phyloP scores from a whole-genome alignment of 768 basidiomycete genomes.

The Cystobasidium onofrii region DNA sequence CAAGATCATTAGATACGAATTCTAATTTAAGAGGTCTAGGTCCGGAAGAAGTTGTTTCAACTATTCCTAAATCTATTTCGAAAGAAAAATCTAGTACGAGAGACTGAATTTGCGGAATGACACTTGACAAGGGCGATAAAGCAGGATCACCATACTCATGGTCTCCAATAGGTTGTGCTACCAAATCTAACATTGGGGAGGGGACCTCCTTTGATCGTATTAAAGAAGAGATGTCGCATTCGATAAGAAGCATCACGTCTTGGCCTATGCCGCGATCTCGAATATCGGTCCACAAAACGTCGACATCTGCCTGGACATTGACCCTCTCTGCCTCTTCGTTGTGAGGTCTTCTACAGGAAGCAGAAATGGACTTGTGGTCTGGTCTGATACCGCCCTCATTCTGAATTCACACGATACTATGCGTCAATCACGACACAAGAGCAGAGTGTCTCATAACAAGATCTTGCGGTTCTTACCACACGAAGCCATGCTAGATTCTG shows the following conservation, averaged over 20 bases:
- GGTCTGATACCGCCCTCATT: constrained; percentile 13
- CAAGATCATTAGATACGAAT: neutral
- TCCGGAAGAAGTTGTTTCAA: constrained; percentile 16
- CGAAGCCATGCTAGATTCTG: constrained; percentile 16
- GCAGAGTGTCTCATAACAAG: neutral
- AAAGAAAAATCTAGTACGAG: constrained; percentile 19
- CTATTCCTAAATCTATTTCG: constrained; percentile 7
- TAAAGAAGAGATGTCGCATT: constrained; percentile 16
- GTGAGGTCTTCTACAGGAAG: neutral
- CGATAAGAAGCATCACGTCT: constrained; percentile 5
- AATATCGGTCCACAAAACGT: constrained; percentile 19
- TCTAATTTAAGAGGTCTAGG: neutral
- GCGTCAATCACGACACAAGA: neutral
- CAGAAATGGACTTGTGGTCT: neutral
- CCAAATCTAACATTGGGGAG: too few relatives aligned
- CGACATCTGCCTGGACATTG: neutral
- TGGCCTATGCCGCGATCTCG: constrained; percentile 24
- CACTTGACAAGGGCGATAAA: too few relatives aligned
- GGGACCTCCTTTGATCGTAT: neutral
- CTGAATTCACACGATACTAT: neutral
- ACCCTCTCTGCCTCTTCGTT: neutral
- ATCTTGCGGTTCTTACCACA: neutral
- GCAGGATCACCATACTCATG: too few relatives aligned
- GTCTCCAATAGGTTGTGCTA: too few relatives aligned
- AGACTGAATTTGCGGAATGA: neutral